Conservation (phyloP, 495 filamentous ascomycete genomes). For the Cryomyces minteri region DNA sequence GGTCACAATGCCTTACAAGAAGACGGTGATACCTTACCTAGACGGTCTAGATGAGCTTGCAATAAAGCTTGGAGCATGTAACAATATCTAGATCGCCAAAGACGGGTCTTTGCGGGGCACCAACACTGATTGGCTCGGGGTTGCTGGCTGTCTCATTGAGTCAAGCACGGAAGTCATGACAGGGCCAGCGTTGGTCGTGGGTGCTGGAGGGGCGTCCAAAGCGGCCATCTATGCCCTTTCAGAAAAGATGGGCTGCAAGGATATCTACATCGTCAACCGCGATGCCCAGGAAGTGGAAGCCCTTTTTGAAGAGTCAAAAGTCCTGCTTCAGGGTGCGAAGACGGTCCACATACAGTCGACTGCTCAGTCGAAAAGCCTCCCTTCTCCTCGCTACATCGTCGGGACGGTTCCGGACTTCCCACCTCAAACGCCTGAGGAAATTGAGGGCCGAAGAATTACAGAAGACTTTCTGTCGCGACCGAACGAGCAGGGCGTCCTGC, state of each 20-base stretch:
- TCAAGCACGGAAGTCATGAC: neutral
- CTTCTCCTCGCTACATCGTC: constrained; percentile 10
- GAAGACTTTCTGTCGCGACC: neutral
- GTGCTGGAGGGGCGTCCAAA: constrained; percentile 25
- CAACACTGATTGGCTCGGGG: constrained; percentile 31
- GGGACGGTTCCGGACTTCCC: constrained; percentile 16
- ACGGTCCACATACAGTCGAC: constrained; percentile 1
- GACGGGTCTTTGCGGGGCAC: constrained; percentile 17
- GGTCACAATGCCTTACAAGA: constrained; percentile 33
- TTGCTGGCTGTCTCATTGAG: constrained; percentile 11
- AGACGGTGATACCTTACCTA: constrained; percentile 21
- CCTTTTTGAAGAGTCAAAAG: neutral
- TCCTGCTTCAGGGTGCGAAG: neutral
- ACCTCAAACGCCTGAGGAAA: constrained; percentile 11
- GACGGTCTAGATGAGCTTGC: constrained; percentile 19
- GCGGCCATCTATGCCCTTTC: constrained; percentile 24
- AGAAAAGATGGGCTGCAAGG: constrained; percentile 1
- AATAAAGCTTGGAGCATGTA: constrained; percentile 24
- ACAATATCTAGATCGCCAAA: constrained; percentile 20
- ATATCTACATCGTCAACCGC: constrained; percentile 7
- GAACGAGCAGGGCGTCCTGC: constrained; percentile 5
- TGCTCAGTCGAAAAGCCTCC: constrained; percentile 1
- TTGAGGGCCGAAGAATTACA: neutral
- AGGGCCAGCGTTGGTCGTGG: constrained; percentile 22
- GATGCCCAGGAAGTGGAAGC: constrained; percentile 2